Conservation (phyloP, 108 stramenopile species). For the Aurantiochytrium sp. region DNA sequence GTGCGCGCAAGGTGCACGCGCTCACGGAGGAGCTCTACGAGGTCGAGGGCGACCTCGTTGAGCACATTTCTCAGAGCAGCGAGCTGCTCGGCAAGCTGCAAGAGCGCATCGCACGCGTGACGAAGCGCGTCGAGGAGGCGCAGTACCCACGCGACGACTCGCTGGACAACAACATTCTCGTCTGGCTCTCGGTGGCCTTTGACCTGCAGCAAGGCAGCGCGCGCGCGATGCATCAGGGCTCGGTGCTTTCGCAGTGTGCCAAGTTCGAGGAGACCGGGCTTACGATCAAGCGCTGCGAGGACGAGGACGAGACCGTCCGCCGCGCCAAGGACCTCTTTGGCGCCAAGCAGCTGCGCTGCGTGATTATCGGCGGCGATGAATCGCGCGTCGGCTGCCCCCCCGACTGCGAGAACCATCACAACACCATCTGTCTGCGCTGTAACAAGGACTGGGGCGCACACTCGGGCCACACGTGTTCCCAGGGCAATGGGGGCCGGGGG, state of each 20-base stretch:
- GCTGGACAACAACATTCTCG: conserved; percentile 34
- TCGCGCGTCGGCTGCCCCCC: neutral
- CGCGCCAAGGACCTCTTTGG: conserved; percentile 1
- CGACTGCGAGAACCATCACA: conserved; percentile 24
- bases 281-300: conserved; percentile 27
- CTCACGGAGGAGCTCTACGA: conserved; percentile 32
- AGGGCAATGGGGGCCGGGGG: neutral
- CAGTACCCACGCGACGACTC: conserved; percentile 43
- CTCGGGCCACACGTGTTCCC: conserved; percentile 2
- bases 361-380: conserved; percentile 40
- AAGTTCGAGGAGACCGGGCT: conserved; percentile 35
- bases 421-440: conserved; percentile 30
- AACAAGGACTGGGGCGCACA: conserved; percentile 19
- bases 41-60: conserved; percentile 20
- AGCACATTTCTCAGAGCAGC: neutral
- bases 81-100: neutral
- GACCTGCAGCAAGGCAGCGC: neutral
- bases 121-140: conserved; percentile 19
- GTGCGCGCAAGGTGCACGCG: neutral
- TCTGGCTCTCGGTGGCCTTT: conserved; percentile 40
- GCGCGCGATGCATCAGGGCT: neutral
- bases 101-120: neutral
- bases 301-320: conserved; percentile 29
- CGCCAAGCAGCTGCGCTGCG: conserved; percentile 32
- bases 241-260: conserved; percentile 28